phyloP scores from a whole-genome alignment of 768 basidiomycete genomes.

The Astraeus odoratus region DNA sequence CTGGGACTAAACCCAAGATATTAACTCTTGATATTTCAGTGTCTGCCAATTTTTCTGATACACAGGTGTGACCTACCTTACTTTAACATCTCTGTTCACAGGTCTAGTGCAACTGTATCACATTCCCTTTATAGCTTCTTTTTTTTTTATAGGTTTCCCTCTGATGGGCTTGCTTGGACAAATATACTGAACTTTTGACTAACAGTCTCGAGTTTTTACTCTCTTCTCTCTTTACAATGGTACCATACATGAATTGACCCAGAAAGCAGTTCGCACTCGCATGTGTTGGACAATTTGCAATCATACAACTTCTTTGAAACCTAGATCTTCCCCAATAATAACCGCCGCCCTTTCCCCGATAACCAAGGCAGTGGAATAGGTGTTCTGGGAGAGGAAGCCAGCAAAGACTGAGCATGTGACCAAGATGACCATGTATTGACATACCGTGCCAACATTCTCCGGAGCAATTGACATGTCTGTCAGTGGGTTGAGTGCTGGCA shows the following conservation, averaged over 20 bases:
- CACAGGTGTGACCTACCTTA: slow-evolving; percentile 2
- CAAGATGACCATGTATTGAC: neutral
- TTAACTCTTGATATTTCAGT: too few species aligned
- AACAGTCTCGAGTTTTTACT: neutral
- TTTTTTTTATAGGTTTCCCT: neutral
- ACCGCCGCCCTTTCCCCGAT: slow-evolving; percentile 53
- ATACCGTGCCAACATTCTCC: slow-evolving; percentile 26
- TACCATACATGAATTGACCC: neutral
- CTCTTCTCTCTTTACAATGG: neutral
- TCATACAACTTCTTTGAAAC: slow-evolving; percentile 12
- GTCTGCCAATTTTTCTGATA: neutral
- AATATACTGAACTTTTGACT: neutral
- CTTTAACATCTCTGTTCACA: slow-evolving; percentile 1
- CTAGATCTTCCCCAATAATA: slow-evolving; percentile 47
- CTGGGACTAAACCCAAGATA: too few species aligned
- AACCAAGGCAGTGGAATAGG: slow-evolving; percentile 32
- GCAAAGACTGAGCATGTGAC: too few species aligned
- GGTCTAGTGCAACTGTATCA: slow-evolving; percentile 10
- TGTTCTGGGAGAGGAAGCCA: slow-evolving; percentile 26
- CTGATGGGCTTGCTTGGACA: neutral
- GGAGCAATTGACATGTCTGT: slow-evolving; percentile 31
- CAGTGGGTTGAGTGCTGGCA: neutral
- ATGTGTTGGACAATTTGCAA: neutral
- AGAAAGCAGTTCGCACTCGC: neutral
- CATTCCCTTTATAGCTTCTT: neutral